Evolutionary conservation across 2,329 filamentous ascomycete species (phyloP).

Genomic region (Penicillium sp.): DNA sequence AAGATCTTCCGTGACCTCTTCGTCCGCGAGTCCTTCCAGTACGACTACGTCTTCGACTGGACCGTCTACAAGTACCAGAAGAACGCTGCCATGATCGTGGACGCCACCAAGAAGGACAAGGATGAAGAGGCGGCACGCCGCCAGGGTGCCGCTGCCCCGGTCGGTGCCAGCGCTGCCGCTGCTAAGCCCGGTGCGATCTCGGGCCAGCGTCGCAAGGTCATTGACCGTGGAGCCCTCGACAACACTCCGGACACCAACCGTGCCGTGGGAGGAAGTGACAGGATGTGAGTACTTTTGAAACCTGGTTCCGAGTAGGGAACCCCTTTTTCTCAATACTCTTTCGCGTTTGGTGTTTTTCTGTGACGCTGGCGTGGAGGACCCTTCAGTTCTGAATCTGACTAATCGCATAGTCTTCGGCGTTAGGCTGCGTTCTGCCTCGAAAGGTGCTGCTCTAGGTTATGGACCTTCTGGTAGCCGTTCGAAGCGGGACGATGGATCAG

Average conservation of each 20-base stretch:
- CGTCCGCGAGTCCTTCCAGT: conserved; percentile 98
- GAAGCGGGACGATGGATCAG: conserved; percentile 58
- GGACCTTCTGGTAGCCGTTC: conserved; percentile 52
- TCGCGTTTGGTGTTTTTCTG: conserved; percentile 77
- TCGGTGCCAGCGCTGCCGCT: conserved; percentile 59
- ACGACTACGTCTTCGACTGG: conserved; percentile 99
- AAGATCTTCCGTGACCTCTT: conserved; percentile 99
- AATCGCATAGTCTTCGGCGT: conserved; percentile 80
- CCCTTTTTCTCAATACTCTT: conserved; percentile 62
- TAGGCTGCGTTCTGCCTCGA: conserved; percentile 83
- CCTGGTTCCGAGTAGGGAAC: conserved; percentile 85
- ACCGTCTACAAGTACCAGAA: conserved; percentile 99
- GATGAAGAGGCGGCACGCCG: conserved; percentile 72
- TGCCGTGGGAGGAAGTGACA: conserved; percentile 77
- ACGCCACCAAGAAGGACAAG: conserved; percentile 72
- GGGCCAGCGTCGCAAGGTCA: conserved; percentile 79
- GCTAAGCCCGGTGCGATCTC: conserved; percentile 73
- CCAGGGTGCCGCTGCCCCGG: conserved; percentile 63
- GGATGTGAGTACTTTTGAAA: conserved; percentile 86
- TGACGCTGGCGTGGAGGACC: conserved; percentile 72
- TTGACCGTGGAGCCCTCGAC: conserved; percentile 68
- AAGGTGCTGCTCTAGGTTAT: conserved; percentile 61
- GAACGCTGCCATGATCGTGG: conserved; percentile 92
- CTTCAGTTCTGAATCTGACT: conserved; percentile 72
- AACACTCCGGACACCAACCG: conserved; percentile 73